Conservation (phyloP, 23 red algal species). For the Porphyridium purpureum region DNA sequence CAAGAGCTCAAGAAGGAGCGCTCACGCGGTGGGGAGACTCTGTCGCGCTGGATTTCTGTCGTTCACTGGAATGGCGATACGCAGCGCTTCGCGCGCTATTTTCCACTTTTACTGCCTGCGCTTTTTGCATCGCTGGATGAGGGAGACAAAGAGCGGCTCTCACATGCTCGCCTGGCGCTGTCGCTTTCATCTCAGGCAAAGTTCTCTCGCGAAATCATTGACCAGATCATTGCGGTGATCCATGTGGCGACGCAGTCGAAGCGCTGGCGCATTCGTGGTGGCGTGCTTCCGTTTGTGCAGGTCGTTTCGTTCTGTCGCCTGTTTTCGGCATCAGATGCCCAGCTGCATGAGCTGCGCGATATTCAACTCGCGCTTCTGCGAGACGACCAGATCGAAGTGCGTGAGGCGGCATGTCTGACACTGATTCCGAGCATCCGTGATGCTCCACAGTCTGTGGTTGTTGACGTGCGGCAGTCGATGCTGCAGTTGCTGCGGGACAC, state of each 20-base stretch:
- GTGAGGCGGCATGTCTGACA: constrained; percentile 42
- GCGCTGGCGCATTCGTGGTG: constrained; percentile 27
- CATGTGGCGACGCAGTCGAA: constrained; percentile 13
- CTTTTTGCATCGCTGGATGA: constrained; percentile 40
- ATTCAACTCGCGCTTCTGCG: constrained; percentile 28
- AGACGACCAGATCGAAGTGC: constrained; percentile 60
- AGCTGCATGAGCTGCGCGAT: constrained; percentile 15
- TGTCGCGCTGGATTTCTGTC: constrained; percentile 51
- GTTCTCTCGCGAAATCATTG: constrained; percentile 6
- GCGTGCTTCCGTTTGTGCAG: constrained; percentile 44
- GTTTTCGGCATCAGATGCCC: constrained; percentile 7
- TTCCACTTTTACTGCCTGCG: constrained; percentile 17
- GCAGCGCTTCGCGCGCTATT: constrained; percentile 16
- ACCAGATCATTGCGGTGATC: constrained; percentile 13
- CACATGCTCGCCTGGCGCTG: constrained; percentile 39
- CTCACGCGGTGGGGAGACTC: constrained; percentile 50
- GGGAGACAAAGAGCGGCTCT: constrained; percentile 33
- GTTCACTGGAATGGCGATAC: constrained; percentile 52
- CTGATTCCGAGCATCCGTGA: constrained; percentile 56
- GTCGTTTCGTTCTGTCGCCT: constrained; percentile 37
- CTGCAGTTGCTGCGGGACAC: constrained; percentile 14
- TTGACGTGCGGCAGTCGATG: constrained; percentile 12
- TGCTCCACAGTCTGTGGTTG: constrained; percentile 16
- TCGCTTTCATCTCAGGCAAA: constrained; percentile 31
- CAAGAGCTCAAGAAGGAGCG: constrained; percentile 59